A percentile compares a stretch with the other conserved stretches of the same genome.
phyloP scores from a whole-genome alignment of 2,329 filamentous ascomycete genomes.

The Herpotrichia juniperi region DNA sequence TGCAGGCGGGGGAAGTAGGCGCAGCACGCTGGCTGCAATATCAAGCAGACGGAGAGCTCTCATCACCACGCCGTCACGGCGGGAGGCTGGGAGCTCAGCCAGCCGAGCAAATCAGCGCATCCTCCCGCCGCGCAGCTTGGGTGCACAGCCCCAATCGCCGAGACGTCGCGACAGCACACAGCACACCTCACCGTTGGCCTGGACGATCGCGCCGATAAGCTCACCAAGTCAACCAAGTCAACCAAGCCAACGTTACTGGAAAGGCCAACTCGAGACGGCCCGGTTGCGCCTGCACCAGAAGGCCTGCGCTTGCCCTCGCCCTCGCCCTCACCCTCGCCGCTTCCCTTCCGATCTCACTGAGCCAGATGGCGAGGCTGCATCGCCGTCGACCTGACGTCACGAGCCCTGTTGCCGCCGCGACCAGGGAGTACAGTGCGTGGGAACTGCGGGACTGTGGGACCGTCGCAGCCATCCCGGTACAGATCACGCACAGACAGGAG shows the following conservation, averaged over 20 bases:
- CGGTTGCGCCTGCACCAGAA: no score
- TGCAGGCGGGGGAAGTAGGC: constrained; percentile 12
- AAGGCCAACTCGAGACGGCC: no score
- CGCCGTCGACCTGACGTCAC: background rate
- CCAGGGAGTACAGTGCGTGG: background rate
- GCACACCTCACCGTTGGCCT: background rate
- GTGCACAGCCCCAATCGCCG: constrained; percentile 1
- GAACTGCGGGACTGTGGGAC: background rate
- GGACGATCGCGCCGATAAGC: no score
- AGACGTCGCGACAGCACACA: background rate
- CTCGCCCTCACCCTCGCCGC: no score
- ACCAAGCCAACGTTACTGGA: no score
- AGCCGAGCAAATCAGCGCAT: background rate
- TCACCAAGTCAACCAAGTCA: no score
- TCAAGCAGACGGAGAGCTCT: constrained; percentile 3
- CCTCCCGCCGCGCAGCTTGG: background rate
- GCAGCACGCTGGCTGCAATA: constrained; percentile 13
- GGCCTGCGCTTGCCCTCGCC: no score
- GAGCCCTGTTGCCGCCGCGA: background rate
- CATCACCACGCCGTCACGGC: background rate
- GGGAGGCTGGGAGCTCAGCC: background rate
- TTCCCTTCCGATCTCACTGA: no score
- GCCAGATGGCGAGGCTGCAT: background rate
- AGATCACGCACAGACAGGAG: background rate
- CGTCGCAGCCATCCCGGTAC: background rate